Conservation (phyloP, 2,329 filamentous ascomycete species). For the Shiraia sp. region DNA sequence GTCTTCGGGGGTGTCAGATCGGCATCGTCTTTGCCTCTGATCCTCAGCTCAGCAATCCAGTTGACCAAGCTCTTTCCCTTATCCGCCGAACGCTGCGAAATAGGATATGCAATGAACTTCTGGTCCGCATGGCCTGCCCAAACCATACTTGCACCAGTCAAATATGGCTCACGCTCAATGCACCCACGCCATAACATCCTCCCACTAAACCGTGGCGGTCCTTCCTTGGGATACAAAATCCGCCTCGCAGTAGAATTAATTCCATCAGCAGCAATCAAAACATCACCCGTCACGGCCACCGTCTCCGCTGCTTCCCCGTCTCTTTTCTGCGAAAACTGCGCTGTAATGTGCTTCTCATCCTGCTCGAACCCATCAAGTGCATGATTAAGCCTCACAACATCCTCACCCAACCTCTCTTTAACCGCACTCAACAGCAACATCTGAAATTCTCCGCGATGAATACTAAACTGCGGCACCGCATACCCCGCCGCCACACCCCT, state of each 20-base stretch:
- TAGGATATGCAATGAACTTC: conserved; percentile 55
- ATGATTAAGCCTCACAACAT: conserved; percentile 47
- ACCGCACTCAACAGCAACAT: conserved; percentile 50
- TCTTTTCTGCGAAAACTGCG: conserved; percentile 39
- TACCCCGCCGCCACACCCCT: conserved; percentile 49
- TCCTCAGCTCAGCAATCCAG: conserved; percentile 53
- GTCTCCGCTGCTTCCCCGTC: conserved; percentile 31
- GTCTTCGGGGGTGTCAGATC: conserved; percentile 51
- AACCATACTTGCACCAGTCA: conserved; percentile 51
- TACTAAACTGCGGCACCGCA: conserved; percentile 49
- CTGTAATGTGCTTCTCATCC: conserved; percentile 43
- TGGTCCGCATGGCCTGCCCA: conserved; percentile 54
- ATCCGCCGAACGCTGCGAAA: conserved; percentile 43
- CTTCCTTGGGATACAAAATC: conserved; percentile 50
- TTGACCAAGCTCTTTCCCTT: conserved; percentile 49
- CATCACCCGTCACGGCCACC: conserved; percentile 36
- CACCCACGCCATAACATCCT: conserved; percentile 54
- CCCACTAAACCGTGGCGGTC: conserved; percentile 51
- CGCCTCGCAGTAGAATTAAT: conserved; percentile 51
- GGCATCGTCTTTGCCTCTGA: conserved; percentile 47
- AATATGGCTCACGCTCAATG: conserved; percentile 46
- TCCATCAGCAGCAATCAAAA: conserved; percentile 50
- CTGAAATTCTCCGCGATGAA: conserved; percentile 53
- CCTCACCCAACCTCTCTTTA: conserved; percentile 46
- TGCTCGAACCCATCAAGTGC: conserved; percentile 44